phyloP scores from a whole-genome alignment of 1,284 basidiomycete genomes.

The Vanrija humicola region DNA sequence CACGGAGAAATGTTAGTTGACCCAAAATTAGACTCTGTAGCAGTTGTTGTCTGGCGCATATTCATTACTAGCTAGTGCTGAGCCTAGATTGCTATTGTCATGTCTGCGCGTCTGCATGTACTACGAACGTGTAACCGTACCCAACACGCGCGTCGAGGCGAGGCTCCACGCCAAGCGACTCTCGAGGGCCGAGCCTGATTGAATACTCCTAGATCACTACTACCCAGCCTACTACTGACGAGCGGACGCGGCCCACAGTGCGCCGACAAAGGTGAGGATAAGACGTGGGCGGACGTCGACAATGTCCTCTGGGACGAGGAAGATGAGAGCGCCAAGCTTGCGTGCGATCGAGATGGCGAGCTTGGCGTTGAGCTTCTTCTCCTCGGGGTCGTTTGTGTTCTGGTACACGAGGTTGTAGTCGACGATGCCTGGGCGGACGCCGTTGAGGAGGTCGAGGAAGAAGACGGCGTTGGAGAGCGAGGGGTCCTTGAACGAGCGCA shows the following conservation, averaged over 20 bases:
- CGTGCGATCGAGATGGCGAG: constrained; percentile 95
- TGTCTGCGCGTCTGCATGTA: too few relatives aligned
- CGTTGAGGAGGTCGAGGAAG: constrained; percentile 90
- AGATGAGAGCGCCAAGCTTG: constrained; percentile 95
- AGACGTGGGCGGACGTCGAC: constrained; percentile 79
- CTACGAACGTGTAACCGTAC: too few relatives aligned
- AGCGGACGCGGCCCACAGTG: constrained; percentile 36
- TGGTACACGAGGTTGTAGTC: constrained; percentile 76
- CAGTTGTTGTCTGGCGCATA: too few relatives aligned
- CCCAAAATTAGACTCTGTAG: too few relatives aligned
- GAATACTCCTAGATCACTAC: not conserved
- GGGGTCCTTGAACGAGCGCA: constrained; percentile 93
- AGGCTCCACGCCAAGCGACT: too few relatives aligned
- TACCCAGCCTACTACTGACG: constrained; percentile 21
- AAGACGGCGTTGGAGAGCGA: constrained; percentile 85
- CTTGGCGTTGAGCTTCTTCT: constrained; percentile 89
- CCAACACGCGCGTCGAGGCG: too few relatives aligned
- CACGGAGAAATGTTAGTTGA: too few relatives aligned
- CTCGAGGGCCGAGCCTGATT: too few relatives aligned
- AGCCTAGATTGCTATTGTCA: too few relatives aligned
- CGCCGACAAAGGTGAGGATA: constrained; percentile 58
- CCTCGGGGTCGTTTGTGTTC: constrained; percentile 57
- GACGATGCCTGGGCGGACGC: constrained; percentile 88
- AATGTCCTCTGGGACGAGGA: constrained; percentile 92
- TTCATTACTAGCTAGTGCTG: too few relatives aligned